Base-by-base conservation (phyloP, 176 grass and related monocot species). In the Musa schizocarpa region DNA sequence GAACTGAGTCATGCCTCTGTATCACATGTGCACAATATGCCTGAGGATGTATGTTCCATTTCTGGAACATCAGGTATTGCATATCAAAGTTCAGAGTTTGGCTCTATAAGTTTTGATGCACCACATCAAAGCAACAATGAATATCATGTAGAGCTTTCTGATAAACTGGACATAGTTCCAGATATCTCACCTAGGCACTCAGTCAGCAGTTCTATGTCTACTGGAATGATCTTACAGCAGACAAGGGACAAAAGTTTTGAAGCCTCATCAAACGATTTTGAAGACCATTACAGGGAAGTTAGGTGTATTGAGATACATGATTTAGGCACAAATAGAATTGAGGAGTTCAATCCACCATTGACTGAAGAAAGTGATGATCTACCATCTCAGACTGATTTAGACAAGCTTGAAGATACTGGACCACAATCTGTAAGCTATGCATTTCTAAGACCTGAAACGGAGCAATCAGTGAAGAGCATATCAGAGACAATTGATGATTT, bases 221-320 rank as follows among this genome's bases (percentile, higher is more conserved):
- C 82, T 66, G 85, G 52, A 56, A 29, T 29, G 58, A 27, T 80
- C 34, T 76, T 68, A 50, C 34, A 62, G 76, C 78, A 82, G 75
- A 75, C 19, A 74, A 72, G 63, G 0, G 76, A 25, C 25, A 29
- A 57, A 65, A 69, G 24, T 65, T 72, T 52, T 34, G 77, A 67
- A 81, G 74, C 81, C 71, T 54, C 76, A 54, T 54, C 59, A 9
- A 78, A 82, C 8, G 11, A 74, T 9, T 77, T 67, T 21, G 80
- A 89, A 26, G 90, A 92, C 17, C 84, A 94, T 16, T 94, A 88
- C 82, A 94, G 89, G 74, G 90, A 99, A 88, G 95, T 99, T 1
- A 82, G 65, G 22, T 93, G 89, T 74, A 81, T 93, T 16, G 77
- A 93, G 77, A 90, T 68, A 53, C 79, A 87, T 68, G 75, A 77